These are phyloP conservation scores for Diaporthe amygdali DNA, from an alignment of 2,329 filamentous ascomycete species.

Conservation along the genomic window DNA sequence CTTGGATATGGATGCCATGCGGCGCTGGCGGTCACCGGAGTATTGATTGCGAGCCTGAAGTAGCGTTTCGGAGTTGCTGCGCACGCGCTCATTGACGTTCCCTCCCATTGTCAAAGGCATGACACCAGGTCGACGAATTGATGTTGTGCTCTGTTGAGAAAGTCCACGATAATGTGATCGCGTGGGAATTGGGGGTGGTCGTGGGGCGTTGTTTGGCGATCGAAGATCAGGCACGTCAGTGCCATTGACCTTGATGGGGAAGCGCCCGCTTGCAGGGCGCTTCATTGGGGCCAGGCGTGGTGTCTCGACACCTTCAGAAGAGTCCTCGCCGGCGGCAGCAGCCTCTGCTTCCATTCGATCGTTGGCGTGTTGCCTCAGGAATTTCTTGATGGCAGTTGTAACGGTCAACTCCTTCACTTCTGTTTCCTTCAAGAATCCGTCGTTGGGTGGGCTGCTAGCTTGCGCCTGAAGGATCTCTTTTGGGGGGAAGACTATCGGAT, in stretches of 20 bases:
- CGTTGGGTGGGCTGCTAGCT: constrained; percentile 59
- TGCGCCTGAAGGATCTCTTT: constrained; percentile 69
- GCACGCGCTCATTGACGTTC: constrained; percentile 70
- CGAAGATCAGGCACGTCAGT: constrained; percentile 70
- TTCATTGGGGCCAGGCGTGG: constrained; percentile 70
- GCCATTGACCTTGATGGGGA: constrained; percentile 73
- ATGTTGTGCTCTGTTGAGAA: constrained; percentile 68
- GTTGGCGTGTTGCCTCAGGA: constrained; percentile 57
- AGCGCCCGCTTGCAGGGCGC: constrained; percentile 67
- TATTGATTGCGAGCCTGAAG: constrained; percentile 52
- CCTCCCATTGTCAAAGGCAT: constrained; percentile 69
- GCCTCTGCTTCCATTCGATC: constrained; percentile 61
- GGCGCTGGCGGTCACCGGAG: constrained; percentile 58
- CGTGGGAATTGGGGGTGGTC: constrained; percentile 78
- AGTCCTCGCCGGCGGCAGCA: constrained; percentile 52
- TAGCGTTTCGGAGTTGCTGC: constrained; percentile 69
- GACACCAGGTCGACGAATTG: constrained; percentile 71
- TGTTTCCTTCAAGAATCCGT: constrained; percentile 62
- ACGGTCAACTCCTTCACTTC: constrained; percentile 67
- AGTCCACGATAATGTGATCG: constrained; percentile 81
- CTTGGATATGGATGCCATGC: constrained; percentile 69
- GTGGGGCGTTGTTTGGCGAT: constrained; percentile 65
- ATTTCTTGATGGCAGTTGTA: constrained; percentile 67
- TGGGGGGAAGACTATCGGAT: constrained; percentile 82
- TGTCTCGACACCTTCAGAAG: constrained; percentile 79